phyloP scores from a whole-genome alignment of 2,329 filamentous ascomycete species.

The Cercospora zeae-maydis region DNA sequence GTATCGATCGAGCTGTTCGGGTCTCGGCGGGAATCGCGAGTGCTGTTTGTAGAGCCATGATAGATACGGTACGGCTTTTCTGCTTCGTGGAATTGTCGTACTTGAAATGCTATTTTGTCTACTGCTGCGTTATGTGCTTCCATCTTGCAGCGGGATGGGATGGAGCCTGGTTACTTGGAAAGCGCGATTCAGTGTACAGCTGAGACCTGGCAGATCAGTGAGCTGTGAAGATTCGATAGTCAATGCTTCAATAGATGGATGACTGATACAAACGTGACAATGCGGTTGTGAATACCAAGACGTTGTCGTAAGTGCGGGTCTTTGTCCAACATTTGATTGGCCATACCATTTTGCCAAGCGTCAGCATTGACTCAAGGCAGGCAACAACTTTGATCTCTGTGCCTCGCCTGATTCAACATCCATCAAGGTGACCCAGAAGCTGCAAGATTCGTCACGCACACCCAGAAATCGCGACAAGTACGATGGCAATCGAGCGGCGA shows the following conservation, averaged over 20 bases:
- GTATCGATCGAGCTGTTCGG: slow-evolving; percentile 47
- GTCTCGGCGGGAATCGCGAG: slow-evolving; percentile 36
- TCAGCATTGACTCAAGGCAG: not conserved
- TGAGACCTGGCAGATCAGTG: not conserved
- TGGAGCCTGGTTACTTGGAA: not conserved
- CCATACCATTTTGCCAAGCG: not conserved
- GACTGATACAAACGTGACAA: not conserved
- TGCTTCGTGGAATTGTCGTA: slow-evolving; percentile 42
- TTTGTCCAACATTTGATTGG: not conserved
- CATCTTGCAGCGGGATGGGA: not conserved
- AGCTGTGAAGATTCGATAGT: no score
- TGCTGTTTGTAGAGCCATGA: slow-evolving; percentile 57
- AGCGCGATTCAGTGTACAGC: not conserved
- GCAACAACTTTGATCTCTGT: not conserved
- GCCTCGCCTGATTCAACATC: not conserved
- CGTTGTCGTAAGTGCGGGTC: slow-evolving; percentile 1
- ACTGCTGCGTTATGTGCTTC: slow-evolving; percentile 11
- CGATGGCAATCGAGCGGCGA: not conserved
- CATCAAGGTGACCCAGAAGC: not conserved
- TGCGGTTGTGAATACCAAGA: not conserved
- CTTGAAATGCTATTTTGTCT: slow-evolving; percentile 7
- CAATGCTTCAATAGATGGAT: not conserved
- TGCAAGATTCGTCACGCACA: not conserved
- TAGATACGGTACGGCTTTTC: slow-evolving; percentile 51
- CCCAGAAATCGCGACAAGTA: not conserved